phyloP scores from a whole-genome alignment of 495 filamentous ascomycete species.

The Talaromyces borbonicus region DNA sequence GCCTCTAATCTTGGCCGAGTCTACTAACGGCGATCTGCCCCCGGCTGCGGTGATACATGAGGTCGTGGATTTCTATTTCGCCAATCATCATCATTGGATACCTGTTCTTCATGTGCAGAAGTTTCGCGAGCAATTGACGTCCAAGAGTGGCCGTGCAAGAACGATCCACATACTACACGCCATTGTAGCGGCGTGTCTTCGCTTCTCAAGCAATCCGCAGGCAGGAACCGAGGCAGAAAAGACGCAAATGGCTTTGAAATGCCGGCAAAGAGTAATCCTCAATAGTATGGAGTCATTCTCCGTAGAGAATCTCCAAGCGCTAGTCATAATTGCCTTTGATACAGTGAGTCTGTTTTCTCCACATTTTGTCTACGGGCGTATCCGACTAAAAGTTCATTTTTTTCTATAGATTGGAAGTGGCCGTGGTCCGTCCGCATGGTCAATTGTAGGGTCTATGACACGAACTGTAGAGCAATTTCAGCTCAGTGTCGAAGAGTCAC shows the following conservation, averaged over 20 bases:
- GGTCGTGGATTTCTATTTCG: constrained; percentile 22
- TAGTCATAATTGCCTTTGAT: constrained; percentile 24
- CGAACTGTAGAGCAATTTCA: constrained; percentile 27
- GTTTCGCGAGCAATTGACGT: constrained; percentile 16
- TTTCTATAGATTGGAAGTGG: constrained; percentile 21
- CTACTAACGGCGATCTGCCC: no score
- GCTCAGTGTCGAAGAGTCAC: constrained; percentile 22
- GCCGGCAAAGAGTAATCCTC: no score
- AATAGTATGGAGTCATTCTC: constrained; percentile 24
- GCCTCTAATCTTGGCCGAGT: no score
- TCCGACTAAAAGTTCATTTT: no score
- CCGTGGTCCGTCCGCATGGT: constrained; percentile 19
- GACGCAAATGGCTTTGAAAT: no score
- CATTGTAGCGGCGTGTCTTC: no score
- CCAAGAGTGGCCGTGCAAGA: no score
- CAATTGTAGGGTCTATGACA: constrained; percentile 26
- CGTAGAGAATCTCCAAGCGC: constrained; percentile 27
- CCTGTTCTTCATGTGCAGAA: constrained; percentile 25
- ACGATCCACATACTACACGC: no score
- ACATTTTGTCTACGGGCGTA: not conserved
- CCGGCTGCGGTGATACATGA: constrained; percentile 13
- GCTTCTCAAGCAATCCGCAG: no score
- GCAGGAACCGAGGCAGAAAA: no score
- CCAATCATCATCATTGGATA: constrained; percentile 27
- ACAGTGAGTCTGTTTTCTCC: constrained; percentile 16